phyloP scores from a whole-genome alignment of 768 basidiomycete genomes.

The Boletus barrowsii region DNA sequence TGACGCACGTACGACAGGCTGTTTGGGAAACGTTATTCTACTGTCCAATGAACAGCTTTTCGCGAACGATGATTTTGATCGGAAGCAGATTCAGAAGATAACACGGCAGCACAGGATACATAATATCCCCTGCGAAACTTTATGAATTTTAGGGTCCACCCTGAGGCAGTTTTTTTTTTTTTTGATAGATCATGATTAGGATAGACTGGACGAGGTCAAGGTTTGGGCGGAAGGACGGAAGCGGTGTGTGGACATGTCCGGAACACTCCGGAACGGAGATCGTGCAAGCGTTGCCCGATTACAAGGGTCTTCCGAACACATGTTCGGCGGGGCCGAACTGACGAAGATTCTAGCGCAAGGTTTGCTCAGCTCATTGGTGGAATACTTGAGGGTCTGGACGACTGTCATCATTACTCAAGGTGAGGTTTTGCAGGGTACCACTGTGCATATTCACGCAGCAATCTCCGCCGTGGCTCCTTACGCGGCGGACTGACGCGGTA shows the following conservation, averaged over 20 bases:
- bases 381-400: conserved; percentile 6
- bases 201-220: conserved; percentile 3
- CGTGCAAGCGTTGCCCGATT: conserved; percentile 5
- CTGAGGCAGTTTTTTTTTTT: conserved; percentile 22
- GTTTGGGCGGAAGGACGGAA: conserved; percentile 11
- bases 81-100: conserved; percentile 17
- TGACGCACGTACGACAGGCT: conserved; percentile 8
- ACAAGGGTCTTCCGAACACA: background rate
- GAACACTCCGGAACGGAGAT: conserved; percentile 25
- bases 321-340: conserved; percentile 23
- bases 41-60: conserved; percentile 9
- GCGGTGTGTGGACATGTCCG: conserved; percentile 6
- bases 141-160: conserved; percentile 31
- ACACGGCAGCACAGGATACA: conserved; percentile 23
- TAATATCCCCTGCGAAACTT: conserved; percentile 31
- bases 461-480: conserved; percentile 29
- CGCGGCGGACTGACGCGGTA: conserved; percentile 11
- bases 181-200: conserved; percentile 14
- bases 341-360: background rate
- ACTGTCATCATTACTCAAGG: background rate
- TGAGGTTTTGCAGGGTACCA: conserved; percentile 4
- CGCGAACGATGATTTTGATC: conserved; percentile 21
- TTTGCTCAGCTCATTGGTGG: conserved; percentile 8
- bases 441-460: conserved; percentile 15
- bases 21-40: conserved; percentile 20